A percentile compares a stretch with the other conserved stretches of the same genome.
Evolutionary conservation across 495 filamentous ascomycete genomes (phyloP).

Genomic region (Sabuloglossum arenarium): DNA sequence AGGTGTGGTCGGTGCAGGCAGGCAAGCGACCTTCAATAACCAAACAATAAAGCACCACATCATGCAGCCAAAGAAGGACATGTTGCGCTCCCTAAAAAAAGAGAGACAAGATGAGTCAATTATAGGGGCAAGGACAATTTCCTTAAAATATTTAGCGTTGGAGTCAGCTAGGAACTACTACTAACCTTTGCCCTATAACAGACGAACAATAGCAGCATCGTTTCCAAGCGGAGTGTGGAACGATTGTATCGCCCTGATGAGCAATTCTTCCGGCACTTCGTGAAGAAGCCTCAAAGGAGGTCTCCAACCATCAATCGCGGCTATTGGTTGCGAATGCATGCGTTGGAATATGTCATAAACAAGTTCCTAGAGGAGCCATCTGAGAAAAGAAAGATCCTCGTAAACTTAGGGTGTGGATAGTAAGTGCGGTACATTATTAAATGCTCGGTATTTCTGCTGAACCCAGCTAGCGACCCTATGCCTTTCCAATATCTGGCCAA

Average conservation of each 20-base stretch:
- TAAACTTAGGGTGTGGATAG: conserved; percentile 88
- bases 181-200: conserved; percentile 14
- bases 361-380: conserved; percentile 41
- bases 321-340: conserved; percentile 71
- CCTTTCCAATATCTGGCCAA: conserved; percentile 61
- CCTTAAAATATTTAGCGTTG: background rate
- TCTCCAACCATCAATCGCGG: conserved; percentile 74
- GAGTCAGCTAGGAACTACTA: background rate
- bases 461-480: conserved; percentile 51
- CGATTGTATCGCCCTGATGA: conserved; percentile 51
- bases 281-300: conserved; percentile 58
- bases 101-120: conserved; percentile 39
- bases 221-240: conserved; percentile 78
- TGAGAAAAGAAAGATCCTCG: conserved; percentile 46
- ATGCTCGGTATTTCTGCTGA: conserved; percentile 2
- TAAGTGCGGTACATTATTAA: conserved; percentile 25
- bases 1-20: background rate
- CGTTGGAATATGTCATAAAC: conserved; percentile 49
- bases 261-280: conserved; percentile 72
- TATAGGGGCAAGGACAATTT: conserved; percentile 34
- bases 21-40: background rate
- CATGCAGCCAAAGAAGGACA: background rate
- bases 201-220: conserved; percentile 82
- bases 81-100: conserved; percentile 11
- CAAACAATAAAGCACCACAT: background rate